phyloP scores from a whole-genome alignment of 108 stramenopile genomes.

The Skeletonema menzelii region DNA sequence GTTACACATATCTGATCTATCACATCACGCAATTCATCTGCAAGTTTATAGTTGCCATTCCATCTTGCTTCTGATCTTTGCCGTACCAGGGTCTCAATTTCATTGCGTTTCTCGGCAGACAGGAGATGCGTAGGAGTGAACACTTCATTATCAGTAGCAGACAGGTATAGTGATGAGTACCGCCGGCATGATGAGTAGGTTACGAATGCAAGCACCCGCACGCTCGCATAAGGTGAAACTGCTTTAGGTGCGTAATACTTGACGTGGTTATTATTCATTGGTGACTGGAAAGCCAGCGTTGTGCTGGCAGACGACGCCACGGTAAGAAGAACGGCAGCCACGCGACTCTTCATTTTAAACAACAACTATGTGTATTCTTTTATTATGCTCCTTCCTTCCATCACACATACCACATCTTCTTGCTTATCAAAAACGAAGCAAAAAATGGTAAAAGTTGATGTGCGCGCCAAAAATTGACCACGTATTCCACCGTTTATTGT shows the following conservation, averaged over 20 bases:
- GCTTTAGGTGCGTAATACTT: neutral
- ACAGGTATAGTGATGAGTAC: neutral
- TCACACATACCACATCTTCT: too few species aligned
- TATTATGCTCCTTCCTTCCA: too few species aligned
- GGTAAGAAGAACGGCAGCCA: neutral
- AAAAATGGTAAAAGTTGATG: too few species aligned
- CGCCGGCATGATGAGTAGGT: neutral
- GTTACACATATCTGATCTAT: constrained; percentile 30
- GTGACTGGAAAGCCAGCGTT: constrained; percentile 1
- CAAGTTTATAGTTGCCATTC: constrained; percentile 52
- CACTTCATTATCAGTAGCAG: neutral
- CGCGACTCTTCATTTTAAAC: neutral
- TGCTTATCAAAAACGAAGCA: too few species aligned
- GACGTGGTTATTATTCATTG: neutral
- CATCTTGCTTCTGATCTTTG: constrained; percentile 55
- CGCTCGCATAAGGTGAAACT: neutral
- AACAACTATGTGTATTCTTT: too few species aligned
- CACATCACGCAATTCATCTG: constrained; percentile 48
- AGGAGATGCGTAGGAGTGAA: constrained; percentile 6
- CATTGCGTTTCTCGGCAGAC: neutral
- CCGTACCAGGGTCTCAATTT: constrained; percentile 43
- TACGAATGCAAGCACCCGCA: neutral
- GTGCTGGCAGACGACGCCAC: neutral
- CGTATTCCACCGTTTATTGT: neutral
- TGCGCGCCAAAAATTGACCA: neutral